A percentile compares a stretch with the other conserved stretches of the same genome.
These are phyloP conservation scores for Jamesozyma gamospora DNA, from an alignment of 805 yeast genomes.

Conservation along the genomic window DNA sequence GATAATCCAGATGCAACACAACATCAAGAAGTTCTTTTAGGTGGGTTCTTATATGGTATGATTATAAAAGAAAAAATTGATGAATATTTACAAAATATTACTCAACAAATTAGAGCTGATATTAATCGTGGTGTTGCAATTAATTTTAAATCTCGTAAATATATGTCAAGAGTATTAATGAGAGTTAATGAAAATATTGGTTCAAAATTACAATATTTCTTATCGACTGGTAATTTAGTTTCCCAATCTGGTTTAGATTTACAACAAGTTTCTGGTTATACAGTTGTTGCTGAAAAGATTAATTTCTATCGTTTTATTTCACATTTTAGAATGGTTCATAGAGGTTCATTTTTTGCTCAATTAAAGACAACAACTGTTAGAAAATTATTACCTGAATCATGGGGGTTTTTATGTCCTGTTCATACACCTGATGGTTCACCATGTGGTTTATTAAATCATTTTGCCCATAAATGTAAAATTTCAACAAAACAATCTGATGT, in stretches of 20 bases:
- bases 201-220: constrained; percentile 83
- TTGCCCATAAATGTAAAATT: constrained; percentile 88
- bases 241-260: constrained; percentile 95
- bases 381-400: constrained; percentile 90
- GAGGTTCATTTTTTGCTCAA: constrained; percentile 98
- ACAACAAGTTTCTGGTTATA: constrained; percentile 96
- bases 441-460: constrained; percentile 94
- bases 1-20: constrained; percentile 99
- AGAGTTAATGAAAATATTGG: constrained; percentile 91
- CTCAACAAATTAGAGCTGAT: constrained; percentile 67
- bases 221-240: constrained; percentile 93
- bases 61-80: constrained; percentile 93
- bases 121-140: constrained; percentile 71
- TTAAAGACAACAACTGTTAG: constrained; percentile 95
- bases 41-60: constrained; percentile 96
- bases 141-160: constrained; percentile 74
- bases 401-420: constrained; percentile 99
- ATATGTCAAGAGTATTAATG: constrained; percentile 66
- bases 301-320: constrained; percentile 93
- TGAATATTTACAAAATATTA: constrained; percentile 71
- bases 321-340: constrained; percentile 99
- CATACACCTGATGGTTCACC: constrained; percentile 99
- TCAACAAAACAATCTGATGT: constrained; percentile 72
- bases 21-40: constrained; percentile 92
- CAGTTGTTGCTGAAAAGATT: constrained; percentile 97